phyloP scores from a whole-genome alignment of 2,329 filamentous ascomycete species.

The Aspergillus awamori region DNA sequence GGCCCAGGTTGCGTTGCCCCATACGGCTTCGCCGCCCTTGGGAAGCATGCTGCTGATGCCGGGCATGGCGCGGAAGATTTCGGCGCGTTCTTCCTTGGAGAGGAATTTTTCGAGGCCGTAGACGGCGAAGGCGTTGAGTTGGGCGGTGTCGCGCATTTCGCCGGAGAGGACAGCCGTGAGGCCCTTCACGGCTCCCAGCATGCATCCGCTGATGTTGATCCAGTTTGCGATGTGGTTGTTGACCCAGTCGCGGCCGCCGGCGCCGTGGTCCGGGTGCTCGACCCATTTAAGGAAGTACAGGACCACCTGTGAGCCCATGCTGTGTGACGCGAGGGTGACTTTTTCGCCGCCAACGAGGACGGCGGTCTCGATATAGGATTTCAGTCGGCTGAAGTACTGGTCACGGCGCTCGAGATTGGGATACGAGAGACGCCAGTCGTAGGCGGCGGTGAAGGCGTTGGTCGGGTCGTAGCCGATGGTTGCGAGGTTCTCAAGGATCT shows the following conservation, averaged over 20 bases:
- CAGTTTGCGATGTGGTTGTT: slow-evolving; percentile 87
- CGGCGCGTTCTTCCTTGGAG: slow-evolving; percentile 83
- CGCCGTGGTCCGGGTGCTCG: slow-evolving; percentile 73
- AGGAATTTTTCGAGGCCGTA: slow-evolving; percentile 97
- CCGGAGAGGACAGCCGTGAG: slow-evolving; percentile 88
- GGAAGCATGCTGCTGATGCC: slow-evolving; percentile 96
- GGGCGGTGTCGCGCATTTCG: slow-evolving; percentile 97
- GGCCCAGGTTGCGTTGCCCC: slow-evolving; percentile 85
- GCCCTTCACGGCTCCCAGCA: slow-evolving; percentile 92
- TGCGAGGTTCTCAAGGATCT: slow-evolving; percentile 94
- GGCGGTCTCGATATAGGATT: slow-evolving; percentile 85
- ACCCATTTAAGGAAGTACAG: slow-evolving; percentile 83
- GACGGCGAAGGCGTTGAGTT: slow-evolving; percentile 93
- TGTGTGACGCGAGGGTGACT: slow-evolving; percentile 85
- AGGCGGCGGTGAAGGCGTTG: slow-evolving; percentile 68
- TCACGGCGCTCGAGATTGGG: slow-evolving; percentile 86
- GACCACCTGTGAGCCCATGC: slow-evolving; percentile 94
- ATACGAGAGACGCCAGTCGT: slow-evolving; percentile 95
- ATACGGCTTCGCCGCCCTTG: slow-evolving; percentile 90
- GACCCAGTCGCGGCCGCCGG: slow-evolving; percentile 85
- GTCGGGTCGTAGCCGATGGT: slow-evolving; percentile 93
- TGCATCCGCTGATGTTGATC: slow-evolving; percentile 98
- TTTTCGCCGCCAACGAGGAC: slow-evolving; percentile 75
- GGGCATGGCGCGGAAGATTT: slow-evolving; percentile 96
- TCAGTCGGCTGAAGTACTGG: slow-evolving; percentile 89